Evolutionary conservation across 1,284 basidiomycete genomes (phyloP), one percentile per base, ranked within the genome.

Genomic region (Naganishia liquefaciens): DNA sequence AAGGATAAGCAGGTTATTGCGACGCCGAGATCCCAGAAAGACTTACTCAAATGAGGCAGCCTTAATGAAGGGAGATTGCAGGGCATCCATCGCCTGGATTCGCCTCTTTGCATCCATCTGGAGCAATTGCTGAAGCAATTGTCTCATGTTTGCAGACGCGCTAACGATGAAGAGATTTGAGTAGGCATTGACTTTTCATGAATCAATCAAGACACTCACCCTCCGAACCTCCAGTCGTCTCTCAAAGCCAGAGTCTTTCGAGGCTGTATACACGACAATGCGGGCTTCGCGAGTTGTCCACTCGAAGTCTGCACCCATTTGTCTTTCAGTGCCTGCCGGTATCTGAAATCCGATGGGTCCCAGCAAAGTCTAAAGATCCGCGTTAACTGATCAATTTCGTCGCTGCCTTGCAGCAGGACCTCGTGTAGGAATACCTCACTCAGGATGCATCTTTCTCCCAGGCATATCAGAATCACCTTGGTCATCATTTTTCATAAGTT

Each of bases 391-490:
- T 96, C 90, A 27, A 92, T 81, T 74, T 99, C 96, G 15, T 88
- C 88, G 5, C 84, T 84, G 17, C 95, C 95, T 6, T 88, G 87
- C 64, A 99, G 84, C 67, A 99, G 91, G 0, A 96, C 94, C 65
- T 86, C 83, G 53, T 88, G 85, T 68, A 85, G 84, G 77, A 93
- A 94, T 93, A 99, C 97, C 78, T 99, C 95, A 23, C 90, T 95
- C 19, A 99, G 81, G 40, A 99, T 91, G 78, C 94, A 95, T 10
- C 88, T 90, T 67, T n/a, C 68, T 3, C n/a, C 19, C n/a, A 42
- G 19, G 27, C 17, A 42, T n/a, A 27, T 40, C 19, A 43, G 33
- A 25, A 3, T 17, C 17, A 15, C 23, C 10, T 23, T 51, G 44
- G 65, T 54, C 65, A 52, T 49, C 37, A n/a, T 39, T 55, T 47